Evolutionary conservation across 805 yeast species (phyloP).

Genomic region (Barnettozyma sucrosica): DNA sequence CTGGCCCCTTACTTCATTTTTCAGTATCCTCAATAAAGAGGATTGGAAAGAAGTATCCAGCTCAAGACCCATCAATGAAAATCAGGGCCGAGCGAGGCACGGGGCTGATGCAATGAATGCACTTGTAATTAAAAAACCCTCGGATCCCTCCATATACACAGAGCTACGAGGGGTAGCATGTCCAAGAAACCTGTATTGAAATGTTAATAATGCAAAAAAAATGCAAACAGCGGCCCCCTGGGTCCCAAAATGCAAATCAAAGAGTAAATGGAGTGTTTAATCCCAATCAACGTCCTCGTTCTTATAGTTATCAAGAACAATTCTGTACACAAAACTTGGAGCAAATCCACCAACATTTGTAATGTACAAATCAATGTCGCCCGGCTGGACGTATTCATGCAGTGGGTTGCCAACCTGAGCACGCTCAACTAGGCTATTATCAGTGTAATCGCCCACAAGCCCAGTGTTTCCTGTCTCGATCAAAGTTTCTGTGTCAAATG

Average conservation of each 20-base stretch:
- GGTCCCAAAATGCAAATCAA: background rate
- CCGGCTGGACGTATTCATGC: slow-evolving; percentile 89
- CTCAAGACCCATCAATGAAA: slow-evolving; percentile 44
- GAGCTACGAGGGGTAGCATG: background rate
- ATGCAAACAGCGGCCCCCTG: background rate
- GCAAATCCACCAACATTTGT: slow-evolving; percentile 96
- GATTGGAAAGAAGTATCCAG: slow-evolving; percentile 40
- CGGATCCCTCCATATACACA: background rate
- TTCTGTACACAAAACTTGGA: slow-evolving; percentile 92
- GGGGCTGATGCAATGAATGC: slow-evolving; percentile 33
- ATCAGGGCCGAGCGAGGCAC: slow-evolving; percentile 57
- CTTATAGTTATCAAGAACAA: slow-evolving; percentile 90
- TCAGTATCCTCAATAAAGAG: background rate
- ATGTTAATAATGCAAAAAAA: background rate
- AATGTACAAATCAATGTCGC: slow-evolving; percentile 86
- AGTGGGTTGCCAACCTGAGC: slow-evolving; percentile 83
- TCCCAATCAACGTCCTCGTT: slow-evolving; percentile 70
- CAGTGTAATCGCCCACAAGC: slow-evolving; percentile 74
- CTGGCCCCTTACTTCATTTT: slow-evolving; percentile 39
- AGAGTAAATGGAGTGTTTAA: slow-evolving; percentile 14
- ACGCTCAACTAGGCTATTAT: slow-evolving; percentile 60
- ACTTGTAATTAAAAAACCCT: background rate
- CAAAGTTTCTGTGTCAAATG: slow-evolving; percentile 70
- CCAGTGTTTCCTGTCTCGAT: slow-evolving; percentile 93
- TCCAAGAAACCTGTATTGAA: background rate